phyloP scores from a whole-genome alignment of 169 alveolate species.

The Plasmodium fragile region DNA sequence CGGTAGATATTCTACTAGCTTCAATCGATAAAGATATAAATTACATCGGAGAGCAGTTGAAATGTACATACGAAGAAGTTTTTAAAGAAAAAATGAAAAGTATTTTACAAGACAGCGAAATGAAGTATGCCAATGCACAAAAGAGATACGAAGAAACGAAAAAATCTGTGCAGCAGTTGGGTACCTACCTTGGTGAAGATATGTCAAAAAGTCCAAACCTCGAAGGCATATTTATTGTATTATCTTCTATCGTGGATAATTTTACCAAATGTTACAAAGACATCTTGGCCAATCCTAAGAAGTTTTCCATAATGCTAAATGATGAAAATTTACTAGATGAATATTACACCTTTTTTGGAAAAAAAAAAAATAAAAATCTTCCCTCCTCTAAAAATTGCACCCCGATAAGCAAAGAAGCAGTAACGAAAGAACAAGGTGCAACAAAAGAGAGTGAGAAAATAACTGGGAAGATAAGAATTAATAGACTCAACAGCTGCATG shows the following conservation, averaged over 20 bases:
- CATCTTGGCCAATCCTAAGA: conserved; percentile 58
- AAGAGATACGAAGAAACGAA: conserved; percentile 65
- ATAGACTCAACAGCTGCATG: conserved; percentile 13
- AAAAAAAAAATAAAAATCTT: conserved; percentile 25
- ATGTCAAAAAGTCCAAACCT: conserved; percentile 36
- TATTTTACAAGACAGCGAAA: conserved; percentile 65
- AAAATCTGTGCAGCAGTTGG: conserved; percentile 34
- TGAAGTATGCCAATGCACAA: conserved; percentile 20
- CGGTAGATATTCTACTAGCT: conserved; percentile 64
- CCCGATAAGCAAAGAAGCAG: neutral
- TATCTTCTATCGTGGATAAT: conserved; percentile 64
- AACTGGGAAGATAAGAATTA: conserved; percentile 7
- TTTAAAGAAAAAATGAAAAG: conserved; percentile 70
- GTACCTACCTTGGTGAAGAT: conserved; percentile 74
- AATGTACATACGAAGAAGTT: conserved; percentile 44
- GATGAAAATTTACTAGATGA: conserved; percentile 63
- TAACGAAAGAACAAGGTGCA: neutral
- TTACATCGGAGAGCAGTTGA: conserved; percentile 25
- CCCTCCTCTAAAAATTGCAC: neutral
- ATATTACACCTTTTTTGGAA: conserved; percentile 62
- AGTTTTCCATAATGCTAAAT: conserved; percentile 68
- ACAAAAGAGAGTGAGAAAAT: neutral
- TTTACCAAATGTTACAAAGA: conserved; percentile 76
- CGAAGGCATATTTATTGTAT: conserved; percentile 69
- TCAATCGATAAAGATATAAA: conserved; percentile 73